phyloP scores from a whole-genome alignment of 73 alveolate species.

The Paramecium sonneborni region DNA sequence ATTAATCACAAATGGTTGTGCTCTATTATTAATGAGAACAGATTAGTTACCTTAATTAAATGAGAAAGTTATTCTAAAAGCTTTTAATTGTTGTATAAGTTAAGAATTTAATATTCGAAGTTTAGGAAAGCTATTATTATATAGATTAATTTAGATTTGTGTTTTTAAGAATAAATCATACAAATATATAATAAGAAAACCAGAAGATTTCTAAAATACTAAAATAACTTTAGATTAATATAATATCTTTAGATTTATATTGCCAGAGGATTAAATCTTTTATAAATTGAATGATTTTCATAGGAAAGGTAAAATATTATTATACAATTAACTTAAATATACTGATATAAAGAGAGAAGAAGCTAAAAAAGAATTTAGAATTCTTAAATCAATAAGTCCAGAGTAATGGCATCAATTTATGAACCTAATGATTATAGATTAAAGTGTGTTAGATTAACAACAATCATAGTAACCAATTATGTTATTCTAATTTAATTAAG shows the following conservation, averaged over 20 bases:
- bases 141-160: not conserved
- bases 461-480: too few species aligned
- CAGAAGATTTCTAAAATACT: not conserved
- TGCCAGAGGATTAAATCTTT: not conserved
- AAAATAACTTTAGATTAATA: not conserved
- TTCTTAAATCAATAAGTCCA: not conserved
- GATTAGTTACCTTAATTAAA: not conserved
- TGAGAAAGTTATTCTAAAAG: not conserved
- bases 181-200: not conserved
- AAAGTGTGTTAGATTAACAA: constrained; percentile 7
- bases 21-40: not conserved
- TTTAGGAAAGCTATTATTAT: not conserved
- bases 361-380: not conserved
- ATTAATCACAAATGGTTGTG: not conserved
- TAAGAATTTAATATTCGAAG: constrained; percentile 9
- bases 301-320: not conserved
- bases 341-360: not conserved
- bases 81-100: not conserved
- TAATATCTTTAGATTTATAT: not conserved
- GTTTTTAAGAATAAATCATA: not conserved
- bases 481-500: not conserved
- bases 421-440: not conserved
- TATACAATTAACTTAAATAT: not conserved
- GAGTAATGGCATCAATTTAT: not conserved
- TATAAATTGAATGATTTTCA: not conserved